Percentiles rank a stretch among this genome's conserved stretches.
Evolutionary conservation across 1,139 yeast genomes (phyloP).

Genomic region (Yamadazyma epiphylla): DNA sequence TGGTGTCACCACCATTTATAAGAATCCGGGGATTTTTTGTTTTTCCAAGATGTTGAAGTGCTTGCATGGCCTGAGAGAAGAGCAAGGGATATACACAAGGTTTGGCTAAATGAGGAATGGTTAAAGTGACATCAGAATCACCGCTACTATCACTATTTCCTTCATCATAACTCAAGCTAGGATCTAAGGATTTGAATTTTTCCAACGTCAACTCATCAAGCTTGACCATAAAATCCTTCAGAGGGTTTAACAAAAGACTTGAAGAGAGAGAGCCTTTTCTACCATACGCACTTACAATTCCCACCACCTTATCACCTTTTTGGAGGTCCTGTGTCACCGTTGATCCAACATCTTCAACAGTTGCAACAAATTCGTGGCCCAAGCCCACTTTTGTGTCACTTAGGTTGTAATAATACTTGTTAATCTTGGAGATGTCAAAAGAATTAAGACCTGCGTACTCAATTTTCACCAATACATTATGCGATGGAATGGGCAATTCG

Average conservation of each 20-base stretch:
- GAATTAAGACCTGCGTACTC: constrained; percentile 38
- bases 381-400: constrained; percentile 38
- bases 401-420: constrained; percentile 32
- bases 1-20: constrained; percentile 45
- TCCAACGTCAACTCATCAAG: constrained; percentile 24
- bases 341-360: constrained; percentile 28
- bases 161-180: constrained; percentile 11
- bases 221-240: constrained; percentile 27
- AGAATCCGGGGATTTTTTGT: constrained; percentile 23
- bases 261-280: constrained; percentile 38
- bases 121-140: constrained; percentile 5
- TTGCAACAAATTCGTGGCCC: constrained; percentile 43
- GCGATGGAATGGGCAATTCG: constrained; percentile 30
- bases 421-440: constrained; percentile 35
- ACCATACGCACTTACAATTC: constrained; percentile 29
- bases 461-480: constrained; percentile 34
- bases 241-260: constrained; percentile 31
- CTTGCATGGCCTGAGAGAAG: constrained; percentile 39
- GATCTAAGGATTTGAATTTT: constrained; percentile 17
- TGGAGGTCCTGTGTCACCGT: constrained; percentile 19
- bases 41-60: constrained; percentile 23
- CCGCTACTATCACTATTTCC: neutral
- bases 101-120: constrained; percentile 33
- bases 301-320: constrained; percentile 37
- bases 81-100: constrained; percentile 31